Percentiles rank a stretch among this genome's conserved stretches.
phyloP scores from a whole-genome alignment of 352 stramenopile species.

The Globisporangium nagaii region DNA sequence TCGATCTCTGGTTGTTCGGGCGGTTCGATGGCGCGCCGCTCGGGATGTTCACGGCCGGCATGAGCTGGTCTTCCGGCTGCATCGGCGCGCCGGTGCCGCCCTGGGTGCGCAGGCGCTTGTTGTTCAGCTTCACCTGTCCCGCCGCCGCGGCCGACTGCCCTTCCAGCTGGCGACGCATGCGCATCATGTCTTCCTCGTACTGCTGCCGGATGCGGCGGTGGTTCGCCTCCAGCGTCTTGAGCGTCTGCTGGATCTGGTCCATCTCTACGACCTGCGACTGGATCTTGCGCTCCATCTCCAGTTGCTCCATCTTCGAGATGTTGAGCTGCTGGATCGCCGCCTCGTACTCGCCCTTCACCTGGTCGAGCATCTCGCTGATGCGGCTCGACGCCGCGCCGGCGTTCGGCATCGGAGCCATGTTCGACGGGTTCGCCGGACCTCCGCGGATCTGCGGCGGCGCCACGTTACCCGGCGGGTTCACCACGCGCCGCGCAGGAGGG shows the following conservation, averaged over 20 bases:
- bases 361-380: slow-evolving; percentile 80
- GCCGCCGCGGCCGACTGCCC: slow-evolving; percentile 24
- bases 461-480: slow-evolving; percentile 58
- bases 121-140: slow-evolving; percentile 30
- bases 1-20: slow-evolving; percentile 27
- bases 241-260: slow-evolving; percentile 85
- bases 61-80: slow-evolving; percentile 51
- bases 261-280: slow-evolving; percentile 83
- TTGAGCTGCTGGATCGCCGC: slow-evolving; percentile 81
- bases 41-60: slow-evolving; percentile 47
- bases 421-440: slow-evolving; percentile 35
- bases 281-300: slow-evolving; percentile 86
- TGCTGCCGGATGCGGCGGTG: slow-evolving; percentile 78
- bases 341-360: slow-evolving; percentile 82
- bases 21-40: slow-evolving; percentile 44
- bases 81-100: slow-evolving; percentile 26
- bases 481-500: slow-evolving; percentile 45
- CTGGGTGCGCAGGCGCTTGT: slow-evolving; percentile 49
- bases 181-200: slow-evolving; percentile 83
- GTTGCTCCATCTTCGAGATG: slow-evolving; percentile 85
- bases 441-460: slow-evolving; percentile 57
- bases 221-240: slow-evolving; percentile 80
- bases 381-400: slow-evolving; percentile 40
- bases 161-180: slow-evolving; percentile 78
- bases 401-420: slow-evolving; percentile 38